These are phyloP conservation scores for Paracoccidioides lutzii DNA, from an alignment of 2,329 filamentous ascomycete genomes.

Conservation along the genomic window DNA sequence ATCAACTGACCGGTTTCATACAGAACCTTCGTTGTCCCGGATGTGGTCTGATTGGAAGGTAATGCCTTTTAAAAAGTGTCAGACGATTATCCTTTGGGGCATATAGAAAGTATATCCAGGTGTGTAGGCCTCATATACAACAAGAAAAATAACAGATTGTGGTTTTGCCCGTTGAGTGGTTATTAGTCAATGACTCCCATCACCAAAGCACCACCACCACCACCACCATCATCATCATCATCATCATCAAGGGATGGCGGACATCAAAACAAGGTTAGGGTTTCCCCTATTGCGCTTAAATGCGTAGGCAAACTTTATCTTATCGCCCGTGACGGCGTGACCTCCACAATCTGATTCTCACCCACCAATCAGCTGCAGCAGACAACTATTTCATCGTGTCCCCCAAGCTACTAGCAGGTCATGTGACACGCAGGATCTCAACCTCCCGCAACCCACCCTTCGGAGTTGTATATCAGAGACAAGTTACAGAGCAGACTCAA, in stretches of 20 bases:
- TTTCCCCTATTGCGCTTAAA: no score
- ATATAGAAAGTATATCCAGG: neutral
- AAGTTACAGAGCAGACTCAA: neutral
- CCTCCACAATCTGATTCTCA: neutral
- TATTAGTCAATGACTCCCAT: no score
- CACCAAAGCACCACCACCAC: no score
- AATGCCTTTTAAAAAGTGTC: neutral
- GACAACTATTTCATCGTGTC: neutral
- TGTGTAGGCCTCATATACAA: no score
- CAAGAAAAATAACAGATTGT: neutral
- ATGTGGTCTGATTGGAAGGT: neutral
- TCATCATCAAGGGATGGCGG: no score
- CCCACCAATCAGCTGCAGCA: neutral
- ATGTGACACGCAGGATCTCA: neutral
- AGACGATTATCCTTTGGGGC: neutral
- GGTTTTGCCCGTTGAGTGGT: neutral
- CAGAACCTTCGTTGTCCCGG: neutral
- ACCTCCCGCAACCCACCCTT: neutral
- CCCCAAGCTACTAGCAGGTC: neutral
- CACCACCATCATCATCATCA: no score
- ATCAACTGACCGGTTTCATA: constrained; percentile 2
- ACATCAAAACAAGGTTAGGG: no score
- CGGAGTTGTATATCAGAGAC: neutral
- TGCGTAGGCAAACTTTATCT: neutral
- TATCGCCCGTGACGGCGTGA: neutral